phyloP scores from a whole-genome alignment of 768 basidiomycete species.

The Dictyophora rubrovolvata region DNA sequence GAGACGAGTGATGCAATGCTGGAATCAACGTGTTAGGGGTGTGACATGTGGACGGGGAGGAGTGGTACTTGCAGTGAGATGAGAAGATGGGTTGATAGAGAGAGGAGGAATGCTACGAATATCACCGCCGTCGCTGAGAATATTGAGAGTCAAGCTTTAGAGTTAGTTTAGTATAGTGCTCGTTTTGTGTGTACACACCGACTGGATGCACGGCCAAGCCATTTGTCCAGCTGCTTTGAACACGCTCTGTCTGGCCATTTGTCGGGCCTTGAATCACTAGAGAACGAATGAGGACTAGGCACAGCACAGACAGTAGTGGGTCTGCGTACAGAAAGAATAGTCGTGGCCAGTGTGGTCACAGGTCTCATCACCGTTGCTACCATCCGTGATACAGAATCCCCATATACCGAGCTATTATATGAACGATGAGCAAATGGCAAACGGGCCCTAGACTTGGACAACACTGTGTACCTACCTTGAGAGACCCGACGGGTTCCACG shows the following conservation, averaged over 20 bases:
- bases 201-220: conserved; percentile 69
- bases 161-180: neutral
- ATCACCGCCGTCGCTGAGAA: conserved; percentile 39
- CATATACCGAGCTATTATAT: conserved; percentile 56
- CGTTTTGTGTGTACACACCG: conserved; percentile 35
- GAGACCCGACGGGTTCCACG: conserved; percentile 26
- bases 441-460: conserved; percentile 3
- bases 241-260: conserved; percentile 28
- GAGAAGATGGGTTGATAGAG: conserved; percentile 47
- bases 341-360: conserved; percentile 35
- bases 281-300: neutral
- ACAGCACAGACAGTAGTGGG: neutral
- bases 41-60: neutral
- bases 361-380: neutral
- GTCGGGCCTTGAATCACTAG: conserved; percentile 25
- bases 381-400: conserved; percentile 18
- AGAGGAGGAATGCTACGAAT: conserved; percentile 53
- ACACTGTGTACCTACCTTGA: conserved; percentile 40
- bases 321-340: conserved; percentile 32
- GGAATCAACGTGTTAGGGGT: neutral
- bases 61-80: conserved; percentile 21
- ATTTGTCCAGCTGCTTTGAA: conserved; percentile 56
- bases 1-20: conserved; percentile 36
- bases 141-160: neutral
- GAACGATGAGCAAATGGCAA: neutral